Conservation (phyloP, 306 rosid species). For the Lathyrus tuberosus region DNA sequence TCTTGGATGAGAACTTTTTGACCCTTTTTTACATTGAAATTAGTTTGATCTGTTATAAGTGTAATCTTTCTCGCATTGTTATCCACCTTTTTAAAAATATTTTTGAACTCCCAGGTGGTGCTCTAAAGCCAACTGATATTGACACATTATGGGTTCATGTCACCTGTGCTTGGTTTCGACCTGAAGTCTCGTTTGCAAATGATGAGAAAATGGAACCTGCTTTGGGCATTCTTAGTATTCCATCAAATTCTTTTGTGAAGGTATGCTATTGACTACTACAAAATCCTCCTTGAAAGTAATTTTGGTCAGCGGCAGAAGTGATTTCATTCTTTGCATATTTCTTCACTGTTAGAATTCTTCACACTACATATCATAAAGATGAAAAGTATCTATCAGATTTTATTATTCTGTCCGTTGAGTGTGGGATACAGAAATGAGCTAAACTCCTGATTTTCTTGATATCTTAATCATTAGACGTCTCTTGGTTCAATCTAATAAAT, state of each 20-base stretch:
- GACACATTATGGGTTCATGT: slow-evolving; percentile 96
- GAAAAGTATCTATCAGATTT: slow-evolving; percentile 29
- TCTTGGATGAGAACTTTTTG: slow-evolving; percentile 18
- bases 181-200: slow-evolving; percentile 95
- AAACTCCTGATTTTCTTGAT: slow-evolving; percentile 32
- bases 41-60: neutral
- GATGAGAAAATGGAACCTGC: slow-evolving; percentile 99
- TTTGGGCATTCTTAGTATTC: slow-evolving; percentile 94
- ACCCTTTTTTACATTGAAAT: neutral
- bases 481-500: slow-evolving; percentile 33
- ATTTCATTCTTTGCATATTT: slow-evolving; percentile 26
- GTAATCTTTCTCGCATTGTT: neutral
- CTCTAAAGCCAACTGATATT: slow-evolving; percentile 94
- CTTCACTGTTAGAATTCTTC: slow-evolving; percentile 6
- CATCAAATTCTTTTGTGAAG: slow-evolving; percentile 99
- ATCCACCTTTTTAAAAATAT: neutral
- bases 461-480: slow-evolving; percentile 31
- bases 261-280: slow-evolving; percentile 46
- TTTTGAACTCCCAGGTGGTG: slow-evolving; percentile 77
- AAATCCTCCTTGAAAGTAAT: slow-evolving; percentile 6
- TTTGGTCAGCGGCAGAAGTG: slow-evolving; percentile 5
- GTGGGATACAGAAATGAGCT: slow-evolving; percentile 24
- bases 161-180: slow-evolving; percentile 99
- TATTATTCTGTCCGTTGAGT: neutral
- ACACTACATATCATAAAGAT: slow-evolving; percentile 16